Conservation (phyloP, 2,329 filamentous ascomycete species). For the Penicillium rolfsii region DNA sequence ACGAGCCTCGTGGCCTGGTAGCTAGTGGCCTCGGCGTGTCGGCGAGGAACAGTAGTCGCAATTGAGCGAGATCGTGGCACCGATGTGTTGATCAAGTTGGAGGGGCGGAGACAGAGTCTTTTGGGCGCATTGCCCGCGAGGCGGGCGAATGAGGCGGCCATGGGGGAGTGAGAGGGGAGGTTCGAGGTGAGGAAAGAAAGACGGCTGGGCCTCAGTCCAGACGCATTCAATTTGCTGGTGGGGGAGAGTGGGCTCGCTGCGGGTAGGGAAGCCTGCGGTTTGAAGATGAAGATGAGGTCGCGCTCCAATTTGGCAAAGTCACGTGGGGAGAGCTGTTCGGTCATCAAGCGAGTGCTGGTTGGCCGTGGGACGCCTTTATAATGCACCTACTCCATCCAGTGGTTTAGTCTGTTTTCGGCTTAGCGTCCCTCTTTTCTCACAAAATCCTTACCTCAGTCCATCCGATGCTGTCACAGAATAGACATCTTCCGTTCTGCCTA, state of each 20-base stretch:
- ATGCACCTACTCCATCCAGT: constrained; percentile 10
- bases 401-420: neutral
- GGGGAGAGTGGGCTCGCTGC: constrained; percentile 35
- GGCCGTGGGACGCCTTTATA: constrained; percentile 28
- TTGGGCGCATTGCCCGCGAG: constrained; percentile 63
- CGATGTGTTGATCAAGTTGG: constrained; percentile 46
- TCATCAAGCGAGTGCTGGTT: constrained; percentile 43
- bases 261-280: constrained; percentile 35
- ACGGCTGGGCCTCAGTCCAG: constrained; percentile 42
- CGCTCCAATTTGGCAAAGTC: constrained; percentile 41
- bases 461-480: constrained; percentile 25
- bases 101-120: constrained; percentile 60
- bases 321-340: constrained; percentile 40
- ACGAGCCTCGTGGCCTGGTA: constrained; percentile 59
- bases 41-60: constrained; percentile 59
- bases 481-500: constrained; percentile 28
- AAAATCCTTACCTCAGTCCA: neutral
- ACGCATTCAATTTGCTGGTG: constrained; percentile 39
- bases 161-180: constrained; percentile 38
- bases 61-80: constrained; percentile 57
- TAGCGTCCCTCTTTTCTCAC: neutral
- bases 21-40: constrained; percentile 54
- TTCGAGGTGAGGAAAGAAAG: constrained; percentile 27
- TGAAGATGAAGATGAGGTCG: constrained; percentile 36
- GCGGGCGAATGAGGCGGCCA: constrained; percentile 65